phyloP scores from a whole-genome alignment of 2,329 filamentous ascomycete species.

The Sordariomycetes sp. region DNA sequence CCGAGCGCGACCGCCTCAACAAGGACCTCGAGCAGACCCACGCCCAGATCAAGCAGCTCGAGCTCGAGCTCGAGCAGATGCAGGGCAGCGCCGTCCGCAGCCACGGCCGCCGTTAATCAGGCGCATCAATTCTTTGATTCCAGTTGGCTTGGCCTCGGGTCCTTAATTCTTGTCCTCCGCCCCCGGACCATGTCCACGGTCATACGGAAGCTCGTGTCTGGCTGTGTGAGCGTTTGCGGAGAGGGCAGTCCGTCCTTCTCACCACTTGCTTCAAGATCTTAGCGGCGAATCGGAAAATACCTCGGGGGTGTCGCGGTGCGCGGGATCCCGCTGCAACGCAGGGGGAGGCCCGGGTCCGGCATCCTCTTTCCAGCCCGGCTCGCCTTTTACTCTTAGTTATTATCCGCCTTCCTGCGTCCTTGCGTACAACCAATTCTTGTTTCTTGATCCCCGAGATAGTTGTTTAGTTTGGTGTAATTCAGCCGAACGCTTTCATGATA shows the following conservation, averaged over 20 bases:
- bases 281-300: slow-evolving; percentile 1
- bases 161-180: background rate
- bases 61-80: slow-evolving; percentile 85
- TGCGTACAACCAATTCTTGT: background rate
- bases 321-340: background rate
- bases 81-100: slow-evolving; percentile 83
- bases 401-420: background rate
- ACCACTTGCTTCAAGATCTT: background rate
- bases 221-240: background rate
- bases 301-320: background rate
- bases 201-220: background rate
- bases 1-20: slow-evolving; percentile 96
- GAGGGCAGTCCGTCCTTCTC: background rate
- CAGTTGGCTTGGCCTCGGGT: background rate
- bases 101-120: slow-evolving; percentile 71
- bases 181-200: background rate
- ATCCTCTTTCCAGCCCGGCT: background rate
- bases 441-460: slow-evolving; percentile 2
- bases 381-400: background rate
- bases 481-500: slow-evolving; percentile 5
- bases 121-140: background rate
- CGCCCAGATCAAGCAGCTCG: slow-evolving; percentile 82
- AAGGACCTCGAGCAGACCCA: slow-evolving; percentile 99
- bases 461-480: slow-evolving; percentile 5
- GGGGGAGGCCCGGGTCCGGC: background rate